Evolutionary conservation across 805 yeast species (phyloP).

Genomic region (Hemisphaericaspora nanyangensis): DNA sequence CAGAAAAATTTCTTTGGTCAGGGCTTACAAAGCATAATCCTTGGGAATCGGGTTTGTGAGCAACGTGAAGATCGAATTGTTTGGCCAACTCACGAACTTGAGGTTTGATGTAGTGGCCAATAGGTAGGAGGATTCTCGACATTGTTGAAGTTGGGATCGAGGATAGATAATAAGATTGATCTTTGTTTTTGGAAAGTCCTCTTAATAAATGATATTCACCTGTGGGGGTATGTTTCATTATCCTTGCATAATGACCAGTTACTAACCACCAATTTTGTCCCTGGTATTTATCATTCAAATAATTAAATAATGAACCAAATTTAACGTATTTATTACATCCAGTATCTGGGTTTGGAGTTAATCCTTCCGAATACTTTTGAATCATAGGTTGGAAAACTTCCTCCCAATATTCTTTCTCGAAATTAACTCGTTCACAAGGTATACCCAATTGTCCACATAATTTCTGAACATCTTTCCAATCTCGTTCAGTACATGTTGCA

Average conservation of each 20-base stretch:
- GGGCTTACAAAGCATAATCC: constrained; percentile 89
- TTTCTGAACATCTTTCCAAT: constrained; percentile 78
- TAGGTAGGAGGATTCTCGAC: constrained; percentile 62
- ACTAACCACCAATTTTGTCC: constrained; percentile 71
- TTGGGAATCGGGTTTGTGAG: constrained; percentile 86
- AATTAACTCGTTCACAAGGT: constrained; percentile 71
- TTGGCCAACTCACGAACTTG: constrained; percentile 67
- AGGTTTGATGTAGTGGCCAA: constrained; percentile 75
- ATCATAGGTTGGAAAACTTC: constrained; percentile 94
- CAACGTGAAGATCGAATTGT: constrained; percentile 50
- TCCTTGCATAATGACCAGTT: constrained; percentile 78
- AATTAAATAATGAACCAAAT: constrained; percentile 72
- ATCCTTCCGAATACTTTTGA: constrained; percentile 60
- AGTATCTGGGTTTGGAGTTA: constrained; percentile 94
- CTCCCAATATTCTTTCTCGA: constrained; percentile 90
- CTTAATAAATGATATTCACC: constrained; percentile 48
- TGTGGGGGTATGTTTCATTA: constrained; percentile 32
- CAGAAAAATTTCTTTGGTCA: constrained; percentile 56
- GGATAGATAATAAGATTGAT: constrained; percentile 88
- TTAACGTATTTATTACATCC: constrained; percentile 82
- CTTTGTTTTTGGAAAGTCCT: constrained; percentile 60
- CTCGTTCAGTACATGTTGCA: constrained; percentile 73
- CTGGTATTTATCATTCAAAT: constrained; percentile 38
- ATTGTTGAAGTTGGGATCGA: constrained; percentile 50
- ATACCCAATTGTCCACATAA: constrained; percentile 61